Evolutionary conservation across 192 early-diverging fungal species (phyloP), one percentile per base, ranked within the genome.

Genomic region (Spinellus fusiger): DNA sequence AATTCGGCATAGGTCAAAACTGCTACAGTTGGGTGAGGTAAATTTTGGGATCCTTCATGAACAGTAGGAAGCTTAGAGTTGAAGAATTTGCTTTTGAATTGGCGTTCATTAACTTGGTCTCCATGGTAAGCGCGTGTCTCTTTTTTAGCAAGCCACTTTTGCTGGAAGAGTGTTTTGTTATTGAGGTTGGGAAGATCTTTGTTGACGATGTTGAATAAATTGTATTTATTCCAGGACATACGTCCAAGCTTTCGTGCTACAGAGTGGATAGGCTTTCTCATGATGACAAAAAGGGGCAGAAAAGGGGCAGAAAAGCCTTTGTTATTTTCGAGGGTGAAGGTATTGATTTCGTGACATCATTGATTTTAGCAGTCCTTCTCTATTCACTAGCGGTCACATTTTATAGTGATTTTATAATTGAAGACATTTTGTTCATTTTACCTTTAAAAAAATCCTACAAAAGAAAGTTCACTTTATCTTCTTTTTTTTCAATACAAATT

Each of bases 171-270:
- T 54, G 89, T 86, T 59, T 77, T 84, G 59, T 82, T 80, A 49
- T 70, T 27, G 25, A 81, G 52, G 48, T 87, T 78, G 26, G 73
- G 76, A 35, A 66, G 61, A 49, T 74, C 77, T 46, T 86, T 84
- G 18, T 73, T 70, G 22, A 83, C 77, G 50, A 95, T 81, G 70
- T 89, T 90, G 81, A 84, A 96, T 53, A 96, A 79, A 76, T 95
- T 96, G 77, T 86, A 83, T 66, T 86, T 86, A 80, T 94, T 84
- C 96, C 96, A 98, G 37, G 92, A 92, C 93, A 96, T 92, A 58
- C 93, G 89, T 52, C 94, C 80, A 49, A 96, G 84, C 59, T 81
- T 73, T 56, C 85, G 75, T 32, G 73, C 56, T 18, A 81, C 65
- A 12, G 76, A 78, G 29, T 65, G 62, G 2, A 62, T 31, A 32